Conservation (phyloP, 148 eudicot species). For the Persicaria maculosa region DNA sequence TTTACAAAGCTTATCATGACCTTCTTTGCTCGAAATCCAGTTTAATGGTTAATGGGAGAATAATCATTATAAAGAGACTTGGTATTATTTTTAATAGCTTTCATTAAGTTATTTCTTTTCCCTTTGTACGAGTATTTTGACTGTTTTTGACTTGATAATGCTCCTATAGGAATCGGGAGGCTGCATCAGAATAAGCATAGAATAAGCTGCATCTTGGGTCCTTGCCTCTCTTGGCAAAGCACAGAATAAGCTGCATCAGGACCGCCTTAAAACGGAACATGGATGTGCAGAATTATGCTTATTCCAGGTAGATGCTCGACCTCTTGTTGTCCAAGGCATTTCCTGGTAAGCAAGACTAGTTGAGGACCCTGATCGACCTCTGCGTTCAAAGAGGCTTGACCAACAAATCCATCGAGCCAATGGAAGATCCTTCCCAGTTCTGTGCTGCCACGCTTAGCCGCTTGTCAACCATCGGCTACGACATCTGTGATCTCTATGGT, state of each 20-base stretch:
- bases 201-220: constrained; percentile 97
- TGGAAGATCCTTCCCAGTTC: constrained; percentile 95
- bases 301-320: constrained; percentile 92
- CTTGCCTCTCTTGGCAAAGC: constrained; percentile 89
- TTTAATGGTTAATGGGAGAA: background rate
- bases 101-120: background rate
- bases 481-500: constrained; percentile 93
- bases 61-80: background rate
- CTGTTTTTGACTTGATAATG: background rate
- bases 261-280: constrained; percentile 95
- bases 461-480: constrained; percentile 91
- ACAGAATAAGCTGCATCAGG: constrained; percentile 83
- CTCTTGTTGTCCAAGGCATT: constrained; percentile 89
- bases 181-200: too few species aligned
- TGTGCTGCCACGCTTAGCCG: constrained; percentile 99
- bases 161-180: constrained; percentile 71
- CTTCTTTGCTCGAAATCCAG: background rate
- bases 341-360: constrained; percentile 84
- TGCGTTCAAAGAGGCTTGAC: constrained; percentile 81
- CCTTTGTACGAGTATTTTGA: background rate
- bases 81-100: background rate
- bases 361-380: constrained; percentile 83
- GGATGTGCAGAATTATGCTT: constrained; percentile 88
- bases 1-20: background rate
- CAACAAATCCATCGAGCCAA: constrained; percentile 86